Conservation (phyloP, 306 rosid genomes). For the Prunus padus region DNA sequence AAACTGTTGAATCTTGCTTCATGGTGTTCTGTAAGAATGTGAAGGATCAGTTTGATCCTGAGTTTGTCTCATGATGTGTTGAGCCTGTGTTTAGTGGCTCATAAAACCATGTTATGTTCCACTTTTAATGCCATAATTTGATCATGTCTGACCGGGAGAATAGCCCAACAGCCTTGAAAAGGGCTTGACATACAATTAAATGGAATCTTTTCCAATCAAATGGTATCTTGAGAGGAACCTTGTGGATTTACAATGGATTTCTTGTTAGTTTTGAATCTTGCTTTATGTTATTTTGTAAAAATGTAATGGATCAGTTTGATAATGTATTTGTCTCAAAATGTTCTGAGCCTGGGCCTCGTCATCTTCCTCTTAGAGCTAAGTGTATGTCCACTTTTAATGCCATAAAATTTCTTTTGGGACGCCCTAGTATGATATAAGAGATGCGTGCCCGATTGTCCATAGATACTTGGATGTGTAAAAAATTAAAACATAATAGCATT, state of each 20-base stretch:
- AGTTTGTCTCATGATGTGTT: not conserved
- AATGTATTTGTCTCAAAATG: not conserved
- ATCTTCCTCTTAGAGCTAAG: not conserved
- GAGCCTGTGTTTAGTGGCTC: not conserved
- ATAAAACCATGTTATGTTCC: not conserved
- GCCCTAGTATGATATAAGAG: not conserved
- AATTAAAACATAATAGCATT: too few relatives aligned
- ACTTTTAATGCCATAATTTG: not conserved
- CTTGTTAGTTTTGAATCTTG: not conserved
- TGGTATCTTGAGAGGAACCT: not conserved
- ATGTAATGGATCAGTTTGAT: not conserved
- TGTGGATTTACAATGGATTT: conserved; percentile 69
- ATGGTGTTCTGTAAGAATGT: not conserved
- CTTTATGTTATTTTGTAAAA: not conserved
- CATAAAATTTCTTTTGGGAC: not conserved
- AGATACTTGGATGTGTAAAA: too few relatives aligned
- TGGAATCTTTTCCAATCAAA: not conserved
- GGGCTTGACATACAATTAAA: not conserved
- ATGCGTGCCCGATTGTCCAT: not conserved
- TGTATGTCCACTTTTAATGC: not conserved
- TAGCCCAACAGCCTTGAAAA: conserved; percentile 6
- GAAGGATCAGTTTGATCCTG: not conserved
- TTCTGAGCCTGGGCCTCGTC: not conserved
- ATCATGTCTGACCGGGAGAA: not conserved
- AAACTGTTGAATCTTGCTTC: not conserved